A percentile compares a stretch with the other conserved stretches of the same genome.
These are phyloP conservation scores for Candida khao-thaluensis DNA, from an alignment of 805 yeast genomes.

Conservation along the genomic window DNA sequence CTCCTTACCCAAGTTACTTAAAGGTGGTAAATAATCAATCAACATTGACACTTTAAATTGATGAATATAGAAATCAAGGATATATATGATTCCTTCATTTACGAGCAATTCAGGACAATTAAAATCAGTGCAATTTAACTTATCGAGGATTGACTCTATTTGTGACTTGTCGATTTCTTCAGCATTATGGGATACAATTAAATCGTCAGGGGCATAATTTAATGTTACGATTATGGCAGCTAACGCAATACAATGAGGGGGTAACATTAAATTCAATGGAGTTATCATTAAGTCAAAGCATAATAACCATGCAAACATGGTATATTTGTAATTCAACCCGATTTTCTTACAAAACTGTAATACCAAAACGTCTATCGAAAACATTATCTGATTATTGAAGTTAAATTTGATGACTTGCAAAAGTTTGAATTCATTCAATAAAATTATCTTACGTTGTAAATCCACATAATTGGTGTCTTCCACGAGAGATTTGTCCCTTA, in stretches of 20 bases:
- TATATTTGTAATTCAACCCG: slow-evolving; percentile 33
- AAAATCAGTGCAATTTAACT: slow-evolving; percentile 35
- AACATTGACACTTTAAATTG: slow-evolving; percentile 52
- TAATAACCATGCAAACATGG: slow-evolving; percentile 33
- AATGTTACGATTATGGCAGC: slow-evolving; percentile 63
- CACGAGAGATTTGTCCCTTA: slow-evolving; percentile 27
- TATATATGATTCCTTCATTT: slow-evolving; percentile 53
- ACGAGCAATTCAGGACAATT: slow-evolving; percentile 43
- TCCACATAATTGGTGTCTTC: slow-evolving; percentile 41
- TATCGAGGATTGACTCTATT: slow-evolving; percentile 23
- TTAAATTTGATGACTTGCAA: slow-evolving; percentile 80
- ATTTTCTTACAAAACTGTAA: slow-evolving; percentile 58
- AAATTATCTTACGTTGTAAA: slow-evolving; percentile 52
- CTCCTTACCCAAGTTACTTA: slow-evolving; percentile 43
- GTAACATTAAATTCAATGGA: slow-evolving; percentile 63
- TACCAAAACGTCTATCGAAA: slow-evolving; percentile 59
- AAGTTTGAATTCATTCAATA: slow-evolving; percentile 66
- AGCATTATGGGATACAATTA: slow-evolving; percentile 22
- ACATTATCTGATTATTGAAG: slow-evolving; percentile 50
- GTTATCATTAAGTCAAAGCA: slow-evolving; percentile 72
- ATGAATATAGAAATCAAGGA: slow-evolving; percentile 61
- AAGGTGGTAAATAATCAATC: slow-evolving; percentile 40
- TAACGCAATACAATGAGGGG: slow-evolving; percentile 74
- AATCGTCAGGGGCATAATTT: slow-evolving; percentile 42
- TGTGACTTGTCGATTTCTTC: slow-evolving; percentile 13